phyloP scores from a whole-genome alignment of 208 protist genomes.

The Phytomonas francai region DNA sequence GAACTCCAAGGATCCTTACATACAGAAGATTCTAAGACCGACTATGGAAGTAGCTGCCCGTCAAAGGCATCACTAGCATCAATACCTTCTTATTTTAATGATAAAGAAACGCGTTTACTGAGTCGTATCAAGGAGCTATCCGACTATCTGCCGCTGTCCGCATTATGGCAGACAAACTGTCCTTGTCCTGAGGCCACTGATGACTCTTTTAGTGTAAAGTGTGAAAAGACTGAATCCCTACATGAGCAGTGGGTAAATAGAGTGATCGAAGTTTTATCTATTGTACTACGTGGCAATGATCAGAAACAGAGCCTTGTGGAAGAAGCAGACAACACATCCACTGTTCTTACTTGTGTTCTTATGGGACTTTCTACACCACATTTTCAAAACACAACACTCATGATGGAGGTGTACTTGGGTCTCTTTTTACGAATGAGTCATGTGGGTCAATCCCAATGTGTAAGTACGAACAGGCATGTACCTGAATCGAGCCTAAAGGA shows the following conservation, averaged over 20 bases:
- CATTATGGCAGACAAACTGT: neutral
- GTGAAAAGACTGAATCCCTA: neutral
- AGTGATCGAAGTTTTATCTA: neutral
- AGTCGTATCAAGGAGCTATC: neutral
- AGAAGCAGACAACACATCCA: neutral
- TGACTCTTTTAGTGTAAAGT: neutral
- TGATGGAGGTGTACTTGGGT: neutral
- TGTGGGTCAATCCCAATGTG: neutral
- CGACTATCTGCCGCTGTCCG: neutral
- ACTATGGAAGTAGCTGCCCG: neutral
- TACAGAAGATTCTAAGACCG: neutral
- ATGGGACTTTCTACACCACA: neutral
- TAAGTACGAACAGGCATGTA: neutral
- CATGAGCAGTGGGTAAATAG: neutral
- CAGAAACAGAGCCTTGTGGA: neutral
- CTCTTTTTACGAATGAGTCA: neutral
- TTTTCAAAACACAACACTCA: slow-evolving; percentile 1
- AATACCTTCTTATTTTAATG: neutral
- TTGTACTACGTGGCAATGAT: neutral
- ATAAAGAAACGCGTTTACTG: neutral
- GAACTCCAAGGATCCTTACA: neutral
- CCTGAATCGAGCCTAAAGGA: neutral
- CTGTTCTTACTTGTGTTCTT: neutral
- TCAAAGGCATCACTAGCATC: neutral
- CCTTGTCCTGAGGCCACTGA: neutral